Percentiles rank a stretch among this genome's conserved stretches.
These are phyloP conservation scores for Bacidia rubella DNA, from an alignment of 495 filamentous ascomycete genomes.

Conservation along the genomic window DNA sequence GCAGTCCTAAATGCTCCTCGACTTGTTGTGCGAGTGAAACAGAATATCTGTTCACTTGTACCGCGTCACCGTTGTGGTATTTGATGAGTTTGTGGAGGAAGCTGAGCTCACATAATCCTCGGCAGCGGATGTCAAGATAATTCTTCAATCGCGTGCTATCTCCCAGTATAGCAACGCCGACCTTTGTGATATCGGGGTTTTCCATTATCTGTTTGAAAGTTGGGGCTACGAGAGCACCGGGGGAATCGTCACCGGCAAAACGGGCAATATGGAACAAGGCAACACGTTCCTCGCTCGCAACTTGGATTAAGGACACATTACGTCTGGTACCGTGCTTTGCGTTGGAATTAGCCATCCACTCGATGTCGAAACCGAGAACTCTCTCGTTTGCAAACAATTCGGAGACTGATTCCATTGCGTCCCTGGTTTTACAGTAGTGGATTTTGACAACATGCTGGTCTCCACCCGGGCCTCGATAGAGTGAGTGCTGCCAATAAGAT, in stretches of 20 bases:
- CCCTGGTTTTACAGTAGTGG: conserved; percentile 60
- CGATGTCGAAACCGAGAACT: conserved; percentile 73
- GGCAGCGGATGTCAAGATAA: conserved; percentile 47
- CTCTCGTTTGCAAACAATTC: conserved; percentile 54
- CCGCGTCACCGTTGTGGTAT: conserved; percentile 36
- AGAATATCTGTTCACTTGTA: conserved; percentile 47
- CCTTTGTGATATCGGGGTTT: conserved; percentile 53
- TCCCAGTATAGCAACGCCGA: conserved; percentile 61
- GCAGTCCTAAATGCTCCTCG: conserved; percentile 58
- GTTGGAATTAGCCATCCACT: conserved; percentile 52
- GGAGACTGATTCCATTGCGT: conserved; percentile 50
- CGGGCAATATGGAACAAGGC: conserved; percentile 67
- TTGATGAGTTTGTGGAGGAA: conserved; percentile 66
- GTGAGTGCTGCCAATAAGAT: conserved; percentile 46
- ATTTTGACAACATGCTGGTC: conserved; percentile 41
- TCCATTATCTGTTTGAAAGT: conserved; percentile 59
- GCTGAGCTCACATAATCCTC: conserved; percentile 64
- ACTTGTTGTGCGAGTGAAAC: conserved; percentile 57
- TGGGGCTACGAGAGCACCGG: conserved; percentile 50
- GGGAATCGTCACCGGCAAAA: conserved; percentile 32
- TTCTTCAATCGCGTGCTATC: conserved; percentile 59
- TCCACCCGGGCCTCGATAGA: conserved; percentile 40
- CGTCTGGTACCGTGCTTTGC: conserved; percentile 34
- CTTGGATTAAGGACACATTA: conserved; percentile 66
- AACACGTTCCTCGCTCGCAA: conserved; percentile 68